Percentiles rank a stretch among this genome's conserved stretches.
These are phyloP conservation scores for Clohesyomyces aquaticus DNA, from an alignment of 495 filamentous ascomycete genomes.

Conservation along the genomic window DNA sequence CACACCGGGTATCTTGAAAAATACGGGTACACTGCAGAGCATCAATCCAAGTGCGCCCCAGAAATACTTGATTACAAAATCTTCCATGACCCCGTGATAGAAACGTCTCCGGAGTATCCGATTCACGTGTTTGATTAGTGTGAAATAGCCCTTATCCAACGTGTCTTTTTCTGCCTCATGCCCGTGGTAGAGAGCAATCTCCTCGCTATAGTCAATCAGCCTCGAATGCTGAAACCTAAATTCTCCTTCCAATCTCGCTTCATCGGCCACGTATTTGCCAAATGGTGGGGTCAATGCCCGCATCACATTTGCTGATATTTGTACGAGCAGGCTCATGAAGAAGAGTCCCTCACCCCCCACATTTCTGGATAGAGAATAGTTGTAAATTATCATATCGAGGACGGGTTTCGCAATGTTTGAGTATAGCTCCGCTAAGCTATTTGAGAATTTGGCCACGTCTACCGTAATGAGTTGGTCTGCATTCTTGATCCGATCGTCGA, in stretches of 20 bases:
- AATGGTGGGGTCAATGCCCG: conserved; percentile 95
- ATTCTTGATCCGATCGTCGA: conserved; percentile 98
- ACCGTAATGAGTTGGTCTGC: conserved; percentile 97
- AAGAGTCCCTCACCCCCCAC: conserved; percentile 94
- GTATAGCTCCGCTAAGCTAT: conserved; percentile 91
- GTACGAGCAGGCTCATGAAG: conserved; percentile 90
- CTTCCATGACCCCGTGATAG: conserved; percentile 98
- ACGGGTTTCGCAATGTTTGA: conserved; percentile 96
- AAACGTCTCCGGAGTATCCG: conserved; percentile 85
- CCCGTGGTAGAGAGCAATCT: conserved; percentile 88
- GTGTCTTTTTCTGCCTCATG: conserved; percentile 97
- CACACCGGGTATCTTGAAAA: conserved; percentile 85
- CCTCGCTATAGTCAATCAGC: conserved; percentile 92
- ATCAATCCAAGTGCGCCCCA: conserved; percentile 93
- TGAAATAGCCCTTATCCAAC: conserved; percentile 97
- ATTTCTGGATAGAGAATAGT: conserved; percentile 85
- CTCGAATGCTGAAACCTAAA: conserved; percentile 94
- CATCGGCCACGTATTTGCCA: conserved; percentile 96
- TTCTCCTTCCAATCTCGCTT: conserved; percentile 91
- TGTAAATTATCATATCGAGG: conserved; percentile 95
- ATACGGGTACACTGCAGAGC: conserved; percentile 95
- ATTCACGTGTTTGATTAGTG: conserved; percentile 97
- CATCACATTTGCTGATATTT: conserved; percentile 91
- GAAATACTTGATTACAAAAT: conserved; percentile 99
- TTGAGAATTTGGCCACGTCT: conserved; percentile 94